Evolutionary conservation across 2,329 filamentous ascomycete species (phyloP).

Genomic region (Dothideomycetes sp.): DNA sequence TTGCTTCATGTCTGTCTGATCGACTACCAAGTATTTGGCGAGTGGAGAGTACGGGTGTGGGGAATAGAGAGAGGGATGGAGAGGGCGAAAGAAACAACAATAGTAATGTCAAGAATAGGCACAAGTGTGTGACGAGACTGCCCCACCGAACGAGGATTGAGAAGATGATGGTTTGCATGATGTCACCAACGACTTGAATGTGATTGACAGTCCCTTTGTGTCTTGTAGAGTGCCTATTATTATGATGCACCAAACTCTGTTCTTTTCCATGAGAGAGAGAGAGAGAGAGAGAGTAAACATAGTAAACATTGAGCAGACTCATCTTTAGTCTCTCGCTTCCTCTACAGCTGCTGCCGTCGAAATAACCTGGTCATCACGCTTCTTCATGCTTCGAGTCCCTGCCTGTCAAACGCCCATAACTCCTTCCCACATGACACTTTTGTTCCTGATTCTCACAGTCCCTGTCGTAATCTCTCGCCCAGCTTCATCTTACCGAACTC

Average conservation of each 20-base stretch:
- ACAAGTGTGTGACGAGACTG: neutral
- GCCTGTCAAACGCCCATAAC: slow-evolving; percentile 8
- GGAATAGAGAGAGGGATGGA: neutral
- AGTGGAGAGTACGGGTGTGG: neutral
- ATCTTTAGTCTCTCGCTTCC: slow-evolving; percentile 1
- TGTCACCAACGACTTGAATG: too few species aligned
- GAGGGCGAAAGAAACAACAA: neutral
- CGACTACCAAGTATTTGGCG: neutral
- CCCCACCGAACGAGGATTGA: neutral
- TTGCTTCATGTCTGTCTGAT: slow-evolving; percentile 55
- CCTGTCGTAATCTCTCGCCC: slow-evolving; percentile 82
- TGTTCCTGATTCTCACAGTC: slow-evolving; percentile 43
- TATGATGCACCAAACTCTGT: too few species aligned
- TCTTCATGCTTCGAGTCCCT: slow-evolving; percentile 5
- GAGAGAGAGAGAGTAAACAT: neutral
- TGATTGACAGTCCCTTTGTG: too few species aligned
- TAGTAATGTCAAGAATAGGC: neutral
- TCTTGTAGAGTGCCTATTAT: too few species aligned
- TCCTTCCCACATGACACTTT: slow-evolving; percentile 7
- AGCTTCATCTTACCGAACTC: slow-evolving; percentile 89
- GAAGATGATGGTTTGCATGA: slow-evolving; percentile 1
- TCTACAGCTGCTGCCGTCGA: slow-evolving; percentile 1
- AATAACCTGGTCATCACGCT: slow-evolving; percentile 6
- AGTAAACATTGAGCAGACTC: neutral
- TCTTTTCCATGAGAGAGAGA: too few species aligned